Evolutionary conservation across 768 basidiomycete species (phyloP), one percentile per base, ranked within the genome.

Genomic region (Collybiopsis luxurians): DNA sequence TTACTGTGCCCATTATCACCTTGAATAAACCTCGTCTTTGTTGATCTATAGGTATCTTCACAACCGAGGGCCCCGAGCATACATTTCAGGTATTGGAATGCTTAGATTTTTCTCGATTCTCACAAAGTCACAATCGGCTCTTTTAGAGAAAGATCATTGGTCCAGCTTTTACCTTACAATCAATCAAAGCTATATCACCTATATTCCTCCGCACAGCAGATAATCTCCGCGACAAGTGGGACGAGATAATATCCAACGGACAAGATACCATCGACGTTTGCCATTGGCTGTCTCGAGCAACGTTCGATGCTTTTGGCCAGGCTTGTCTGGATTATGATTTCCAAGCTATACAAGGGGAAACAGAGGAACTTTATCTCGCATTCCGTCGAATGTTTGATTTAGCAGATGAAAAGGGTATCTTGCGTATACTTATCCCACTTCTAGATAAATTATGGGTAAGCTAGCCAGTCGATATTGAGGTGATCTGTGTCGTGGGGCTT

Each of bases 261-360:
- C 54, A 60, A 27, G 58, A 60, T 3, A 66, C 67, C 5, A 65
- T 87, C 52, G 83, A 87, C 58, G 72, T 85, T 21, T 69, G 76
- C 23, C 77, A 79, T 55, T 87, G 83, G 80, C 64, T 85, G n/a
- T 81, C 81, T 12, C 79, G 84, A 26, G 78, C 80, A 0, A 79
- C 84, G 1, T 81, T 88, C 55, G 86, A 88, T 60, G 75, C 85
- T 11, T 84, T 87, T 47, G 86, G 85, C 10, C 70, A 84, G 9
- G 78, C 84, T 4, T 80, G 79, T 4, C 80, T 84, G 36, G 75
- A 79, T 59, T 80, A 83, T 58, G 68, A 75, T 30, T 84, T 84
- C 65, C 69, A 76, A 40, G 71, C 81, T 2, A 63, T 84, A 2
- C 67, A 76, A 47, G 75, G 78, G 50, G 80, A 83, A 62, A 72